Base-by-base conservation (phyloP, 331 rosid genomes). In the Ulmus americana region DNA sequence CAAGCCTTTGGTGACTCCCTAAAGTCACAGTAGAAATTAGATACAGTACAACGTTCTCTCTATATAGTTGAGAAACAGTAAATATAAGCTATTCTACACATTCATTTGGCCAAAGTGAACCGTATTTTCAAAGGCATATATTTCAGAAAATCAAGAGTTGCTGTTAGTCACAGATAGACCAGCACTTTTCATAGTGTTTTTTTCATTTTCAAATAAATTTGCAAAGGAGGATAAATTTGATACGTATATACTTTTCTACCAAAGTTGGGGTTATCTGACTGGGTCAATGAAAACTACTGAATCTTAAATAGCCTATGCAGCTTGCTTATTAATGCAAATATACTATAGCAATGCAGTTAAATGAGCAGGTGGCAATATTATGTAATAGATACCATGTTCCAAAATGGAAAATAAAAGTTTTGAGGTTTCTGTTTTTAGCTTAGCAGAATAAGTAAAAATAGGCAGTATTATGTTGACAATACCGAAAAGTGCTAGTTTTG, bases 1-100 rank as follows among this genome's bases (percentile, higher is more conserved):
- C 78, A 81, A 6, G 13, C 83, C 85, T 77, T 81, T 81, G 64
- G 80, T 77, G 40, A 81, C 85, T 48, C 80, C 85, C 85, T 81
- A 35, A 14, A 74, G 35, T 42, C 68, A 39, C 4, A 65, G 5
- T 9, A 61, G 54, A 57, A 42, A 18, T 44, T 50, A 55, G 80
- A 61, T 68, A 52, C 50, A 80, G 55, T 40, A 48, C 50, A 57
- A 14, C 51, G 39, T 15, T 44, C 28, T 74, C 71, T 63, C n/a
- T 4, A 59, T 50, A 64, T 65, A 69, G 71, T 62, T 54, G 59
- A 22, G 41, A 54, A 7, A 10, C 41, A 54, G 38, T 12, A 54
- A 20, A 7, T 28, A 13, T 16, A 6, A 6, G 4, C 35, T 28
- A 28, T 28, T 3, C 5, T 28, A 40, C 39, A 60, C 43, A 47